Percentiles rank a stretch among this genome's conserved stretches.
Conservation (phyloP, 139 green algal species). For the Tetraselmis striata region DNA sequence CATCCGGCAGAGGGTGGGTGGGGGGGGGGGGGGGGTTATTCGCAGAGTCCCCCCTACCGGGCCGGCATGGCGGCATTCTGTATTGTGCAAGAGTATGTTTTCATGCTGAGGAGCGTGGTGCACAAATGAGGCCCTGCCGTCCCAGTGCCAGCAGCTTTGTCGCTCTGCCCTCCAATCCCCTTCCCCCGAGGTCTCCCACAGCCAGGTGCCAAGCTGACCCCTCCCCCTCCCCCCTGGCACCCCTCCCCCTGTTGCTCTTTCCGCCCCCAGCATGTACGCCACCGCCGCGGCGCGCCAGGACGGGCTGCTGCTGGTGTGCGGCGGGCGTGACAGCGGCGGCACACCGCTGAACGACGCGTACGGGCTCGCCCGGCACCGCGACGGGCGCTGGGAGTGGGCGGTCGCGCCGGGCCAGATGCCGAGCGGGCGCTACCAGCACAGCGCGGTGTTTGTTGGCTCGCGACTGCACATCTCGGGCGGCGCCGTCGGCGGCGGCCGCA, state of each 20-base stretch:
- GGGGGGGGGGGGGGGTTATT: no score
- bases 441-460: slow-evolving; percentile 88
- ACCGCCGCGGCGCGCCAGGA: slow-evolving; percentile 85
- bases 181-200: no score
- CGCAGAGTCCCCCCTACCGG: no score
- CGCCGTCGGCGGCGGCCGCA: slow-evolving; percentile 86
- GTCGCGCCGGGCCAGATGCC: slow-evolving; percentile 89
- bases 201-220: no score
- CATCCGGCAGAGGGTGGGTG: no score
- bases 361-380: slow-evolving; percentile 91
- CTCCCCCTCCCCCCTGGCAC: no score
- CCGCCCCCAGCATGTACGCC: slow-evolving; percentile 86
- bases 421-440: slow-evolving; percentile 89
- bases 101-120: no score
- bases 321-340: slow-evolving; percentile 75
- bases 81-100: no score
- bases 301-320: slow-evolving; percentile 92
- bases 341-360: slow-evolving; percentile 85
- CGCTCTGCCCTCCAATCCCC: no score
- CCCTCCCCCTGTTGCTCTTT: background rate
- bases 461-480: slow-evolving; percentile 92
- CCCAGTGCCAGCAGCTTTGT: no score
- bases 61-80: no score
- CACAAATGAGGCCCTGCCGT: no score
- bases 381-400: slow-evolving; percentile 98